These are phyloP conservation scores for Colletotrichum tanaceti DNA, from an alignment of 2,329 filamentous ascomycete species.

Conservation along the genomic window DNA sequence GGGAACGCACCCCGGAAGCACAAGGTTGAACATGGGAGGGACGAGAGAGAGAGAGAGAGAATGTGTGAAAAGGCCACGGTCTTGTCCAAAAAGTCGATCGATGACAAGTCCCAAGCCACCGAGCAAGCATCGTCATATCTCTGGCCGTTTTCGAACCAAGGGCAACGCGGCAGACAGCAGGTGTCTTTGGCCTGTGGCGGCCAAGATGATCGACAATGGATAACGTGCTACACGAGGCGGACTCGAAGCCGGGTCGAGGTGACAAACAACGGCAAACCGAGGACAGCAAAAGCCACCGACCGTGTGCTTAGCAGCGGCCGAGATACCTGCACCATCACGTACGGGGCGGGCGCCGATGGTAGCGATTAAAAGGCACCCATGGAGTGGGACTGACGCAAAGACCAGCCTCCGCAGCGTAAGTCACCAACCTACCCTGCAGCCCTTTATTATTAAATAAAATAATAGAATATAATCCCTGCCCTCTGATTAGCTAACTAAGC, in stretches of 20 bases:
- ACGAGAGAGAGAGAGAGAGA: no score
- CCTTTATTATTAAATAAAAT: no score
- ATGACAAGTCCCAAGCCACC: constrained; percentile 11
- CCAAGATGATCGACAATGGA: constrained; percentile 29
- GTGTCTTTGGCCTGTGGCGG: constrained; percentile 12
- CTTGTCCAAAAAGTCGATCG: constrained; percentile 32
- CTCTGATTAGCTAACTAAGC: no score
- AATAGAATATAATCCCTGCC: no score
- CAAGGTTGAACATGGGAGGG: neutral
- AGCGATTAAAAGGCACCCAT: no score
- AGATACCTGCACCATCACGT: constrained; percentile 22
- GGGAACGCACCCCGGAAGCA: neutral
- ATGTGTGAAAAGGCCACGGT: constrained; percentile 11
- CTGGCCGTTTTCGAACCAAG: constrained; percentile 32
- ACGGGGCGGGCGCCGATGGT: no score
- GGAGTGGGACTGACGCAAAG: no score
- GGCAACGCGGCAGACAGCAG: no score
- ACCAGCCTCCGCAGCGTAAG: no score
- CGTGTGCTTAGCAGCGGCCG: constrained; percentile 22
- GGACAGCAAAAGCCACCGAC: constrained; percentile 5
- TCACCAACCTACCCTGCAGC: no score
- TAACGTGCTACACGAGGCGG: constrained; percentile 18
- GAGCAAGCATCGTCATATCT: constrained; percentile 6
- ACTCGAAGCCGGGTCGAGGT: neutral
- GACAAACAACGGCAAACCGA: constrained; percentile 7